Conservation (phyloP, 148 eudicot species). For the Rhododendron mucronatum region DNA sequence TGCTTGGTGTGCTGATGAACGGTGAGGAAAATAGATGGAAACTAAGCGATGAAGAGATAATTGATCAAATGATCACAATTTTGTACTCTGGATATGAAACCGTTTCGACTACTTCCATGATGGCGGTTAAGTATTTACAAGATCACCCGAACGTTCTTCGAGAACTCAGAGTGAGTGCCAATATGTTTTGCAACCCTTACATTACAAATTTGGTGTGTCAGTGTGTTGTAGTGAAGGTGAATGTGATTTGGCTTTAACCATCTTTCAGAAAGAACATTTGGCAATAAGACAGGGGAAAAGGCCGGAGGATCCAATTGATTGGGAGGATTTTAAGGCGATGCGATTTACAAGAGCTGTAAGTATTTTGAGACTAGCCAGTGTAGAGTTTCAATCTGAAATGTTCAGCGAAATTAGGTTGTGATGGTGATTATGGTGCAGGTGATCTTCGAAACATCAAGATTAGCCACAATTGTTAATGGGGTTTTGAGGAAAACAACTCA, state of each 20-base stretch:
- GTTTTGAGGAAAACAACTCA: conserved; percentile 87
- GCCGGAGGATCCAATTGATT: conserved; percentile 69
- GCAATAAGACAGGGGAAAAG: conserved; percentile 71
- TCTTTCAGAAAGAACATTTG: conserved; percentile 76
- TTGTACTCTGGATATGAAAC: conserved; percentile 98
- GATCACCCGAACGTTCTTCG: conserved; percentile 88
- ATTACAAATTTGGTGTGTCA: background rate
- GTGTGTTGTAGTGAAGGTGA: background rate
- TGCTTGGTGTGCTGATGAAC: conserved; percentile 64
- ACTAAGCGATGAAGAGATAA: conserved; percentile 82
- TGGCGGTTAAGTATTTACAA: conserved; percentile 98
- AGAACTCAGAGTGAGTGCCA: conserved; percentile 66
- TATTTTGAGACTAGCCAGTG: background rate
- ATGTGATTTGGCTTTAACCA: background rate
- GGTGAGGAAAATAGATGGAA: conserved; percentile 54
- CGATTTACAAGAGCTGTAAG: conserved; percentile 90
- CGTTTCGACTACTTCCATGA: conserved; percentile 97
- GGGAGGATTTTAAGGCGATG: conserved; percentile 88
- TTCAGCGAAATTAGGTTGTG: background rate
- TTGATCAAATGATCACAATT: conserved; percentile 89
- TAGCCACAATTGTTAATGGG: conserved; percentile 96
- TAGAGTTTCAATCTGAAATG: background rate
- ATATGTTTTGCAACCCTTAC: background rate
- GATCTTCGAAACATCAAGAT: conserved; percentile 87
- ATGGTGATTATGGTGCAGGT: conserved; percentile 48